phyloP scores from a whole-genome alignment of 345 rosid species.

The Reutealis trisperma region DNA sequence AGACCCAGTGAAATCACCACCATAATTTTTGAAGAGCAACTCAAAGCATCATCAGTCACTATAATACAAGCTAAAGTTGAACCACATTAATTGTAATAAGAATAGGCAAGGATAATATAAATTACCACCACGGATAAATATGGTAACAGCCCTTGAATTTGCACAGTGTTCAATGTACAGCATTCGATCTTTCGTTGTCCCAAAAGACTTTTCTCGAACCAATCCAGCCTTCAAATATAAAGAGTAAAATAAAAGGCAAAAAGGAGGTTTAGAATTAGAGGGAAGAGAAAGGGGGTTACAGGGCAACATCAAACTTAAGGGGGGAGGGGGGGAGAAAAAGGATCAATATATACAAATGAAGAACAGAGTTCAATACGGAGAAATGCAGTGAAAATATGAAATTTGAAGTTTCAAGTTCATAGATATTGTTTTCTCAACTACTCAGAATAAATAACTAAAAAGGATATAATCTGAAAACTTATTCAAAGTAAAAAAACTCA shows the following conservation, averaged over 20 bases:
- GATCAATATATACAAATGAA: background rate
- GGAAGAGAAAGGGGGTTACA: no score
- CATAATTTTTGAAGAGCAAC: background rate
- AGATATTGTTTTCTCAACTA: background rate
- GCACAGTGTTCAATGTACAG: conserved; percentile 78
- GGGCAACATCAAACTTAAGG: no score
- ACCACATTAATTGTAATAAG: background rate
- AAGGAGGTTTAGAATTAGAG: background rate
- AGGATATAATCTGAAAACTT: background rate
- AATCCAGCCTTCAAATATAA: conserved; percentile 62
- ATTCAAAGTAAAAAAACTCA: background rate
- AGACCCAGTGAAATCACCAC: background rate
- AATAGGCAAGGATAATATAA: background rate
- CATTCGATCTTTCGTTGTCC: conserved; percentile 83
- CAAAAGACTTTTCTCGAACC: conserved; percentile 77
- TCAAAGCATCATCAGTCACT: background rate
- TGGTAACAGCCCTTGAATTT: conserved; percentile 78
- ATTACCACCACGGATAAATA: conserved; percentile 95
- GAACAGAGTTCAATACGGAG: background rate
- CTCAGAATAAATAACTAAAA: background rate
- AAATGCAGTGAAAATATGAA: conserved; percentile 1
- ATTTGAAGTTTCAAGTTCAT: background rate
- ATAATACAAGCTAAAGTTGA: background rate
- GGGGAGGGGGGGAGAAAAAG: no score
- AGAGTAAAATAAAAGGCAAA: background rate